These are phyloP conservation scores for Mycena pura DNA, from an alignment of 768 basidiomycete species.

Conservation along the genomic window DNA sequence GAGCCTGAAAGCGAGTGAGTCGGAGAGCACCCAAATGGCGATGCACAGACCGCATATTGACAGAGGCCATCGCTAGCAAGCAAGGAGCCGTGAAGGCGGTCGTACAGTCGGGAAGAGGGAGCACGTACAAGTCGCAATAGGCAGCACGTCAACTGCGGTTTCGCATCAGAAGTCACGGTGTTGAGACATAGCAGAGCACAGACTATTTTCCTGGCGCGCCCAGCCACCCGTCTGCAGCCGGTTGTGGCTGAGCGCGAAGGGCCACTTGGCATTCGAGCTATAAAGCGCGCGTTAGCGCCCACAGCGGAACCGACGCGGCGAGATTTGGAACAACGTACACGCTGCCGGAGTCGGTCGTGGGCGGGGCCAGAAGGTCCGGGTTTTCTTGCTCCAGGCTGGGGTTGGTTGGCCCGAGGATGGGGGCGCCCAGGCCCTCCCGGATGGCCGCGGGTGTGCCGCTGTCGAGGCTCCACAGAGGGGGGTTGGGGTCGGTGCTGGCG, in stretches of 20 bases:
- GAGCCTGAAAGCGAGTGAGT: conserved; percentile 25
- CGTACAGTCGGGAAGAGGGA: neutral
- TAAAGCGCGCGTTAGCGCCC: neutral
- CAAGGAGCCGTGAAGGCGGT: neutral
- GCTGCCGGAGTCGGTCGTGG: conserved; percentile 50
- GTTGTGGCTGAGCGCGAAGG: conserved; percentile 61
- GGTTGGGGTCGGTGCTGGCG: conserved; percentile 54
- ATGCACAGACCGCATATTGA: conserved; percentile 50
- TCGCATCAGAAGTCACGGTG: neutral
- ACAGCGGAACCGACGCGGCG: neutral
- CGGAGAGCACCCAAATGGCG: neutral
- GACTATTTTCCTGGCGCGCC: conserved; percentile 63
- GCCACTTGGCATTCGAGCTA: conserved; percentile 58
- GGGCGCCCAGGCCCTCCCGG: conserved; percentile 47
- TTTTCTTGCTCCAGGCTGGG: conserved; percentile 49
- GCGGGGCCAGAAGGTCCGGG: conserved; percentile 51
- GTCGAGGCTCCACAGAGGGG: conserved; percentile 42
- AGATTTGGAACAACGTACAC: conserved; percentile 46
- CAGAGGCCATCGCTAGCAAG: conserved; percentile 52
- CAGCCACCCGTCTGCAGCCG: conserved; percentile 64
- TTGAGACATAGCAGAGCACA: conserved; percentile 18
- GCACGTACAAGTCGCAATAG: conserved; percentile 54
- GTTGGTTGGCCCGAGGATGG: conserved; percentile 52
- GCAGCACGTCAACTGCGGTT: conserved; percentile 52
- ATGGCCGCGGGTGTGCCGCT: conserved; percentile 41